Evolutionary conservation across 129 eudicot genomes (phyloP), one percentile per base, ranked within the genome.

Genomic region (Apium graveolens): DNA sequence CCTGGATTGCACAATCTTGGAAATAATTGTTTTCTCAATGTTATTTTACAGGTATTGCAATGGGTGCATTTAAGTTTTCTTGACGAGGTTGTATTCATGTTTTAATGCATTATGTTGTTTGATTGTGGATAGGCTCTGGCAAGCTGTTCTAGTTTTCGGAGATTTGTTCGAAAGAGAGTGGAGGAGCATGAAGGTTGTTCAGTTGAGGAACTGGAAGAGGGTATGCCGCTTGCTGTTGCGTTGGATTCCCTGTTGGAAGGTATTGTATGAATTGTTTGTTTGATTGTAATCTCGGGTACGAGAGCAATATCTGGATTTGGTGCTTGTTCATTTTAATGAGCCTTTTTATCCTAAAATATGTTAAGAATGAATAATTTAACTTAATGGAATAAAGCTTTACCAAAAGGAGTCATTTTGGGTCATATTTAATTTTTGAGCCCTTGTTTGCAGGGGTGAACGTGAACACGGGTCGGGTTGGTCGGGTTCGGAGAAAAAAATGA

Each of bases 1-100:
- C 88, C 97, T 34, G 99, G 99, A 53, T 84, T 95, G 91, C 84
- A 84, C 76, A 95, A 95, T 78, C 85, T 95, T 0, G 99, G 97
- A 37, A 95, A 95, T 48, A 95, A 88, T 80, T 95, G 99, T 57
- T 95, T 95, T 86, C 82, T 95, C 78, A 95, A 95, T 87, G 99
- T 92, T n/a, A 85, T 95, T 83, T 82, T 95, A 78, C 98, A 95
- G 98, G 98, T 95, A 84, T 39, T 66, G 2, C 18, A 11, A 32
- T 21, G 14, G 76, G 41, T 27, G 46, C 71, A 12, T 53, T 11
- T 69, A n/a, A 21, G 14, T 31, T 60, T 32, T 60, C 26, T 60
- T 60, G 14, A 9, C 11, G 5, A 26, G 27, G 62, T 57, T 57
- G 4, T 10, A 10, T 0, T 60, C 11, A 11, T n/a, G 62, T 26